Evolutionary conservation across 352 stramenopile species (phyloP).

Genomic region (Globisporangium sylvaticum): DNA sequence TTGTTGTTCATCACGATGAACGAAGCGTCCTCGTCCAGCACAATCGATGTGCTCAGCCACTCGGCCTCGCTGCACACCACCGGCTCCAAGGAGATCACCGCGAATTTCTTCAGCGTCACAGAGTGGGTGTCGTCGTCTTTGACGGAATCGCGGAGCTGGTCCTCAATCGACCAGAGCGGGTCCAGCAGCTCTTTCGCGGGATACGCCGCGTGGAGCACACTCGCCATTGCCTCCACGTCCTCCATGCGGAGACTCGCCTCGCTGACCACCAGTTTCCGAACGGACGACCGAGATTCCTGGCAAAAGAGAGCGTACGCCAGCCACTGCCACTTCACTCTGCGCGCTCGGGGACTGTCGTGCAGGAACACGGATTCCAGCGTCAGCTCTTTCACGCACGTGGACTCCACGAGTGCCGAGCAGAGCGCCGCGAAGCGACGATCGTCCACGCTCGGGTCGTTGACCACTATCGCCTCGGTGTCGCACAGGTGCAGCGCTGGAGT

Average conservation of each 20-base stretch:
- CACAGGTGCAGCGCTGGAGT: no score
- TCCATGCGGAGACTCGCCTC: constrained; percentile 7
- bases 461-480: constrained; percentile 6
- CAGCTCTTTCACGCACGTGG: constrained; percentile 12
- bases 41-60: constrained; percentile 25
- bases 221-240: constrained; percentile 25
- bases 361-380: constrained; percentile 13
- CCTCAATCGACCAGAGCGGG: constrained; percentile 27
- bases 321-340: constrained; percentile 15
- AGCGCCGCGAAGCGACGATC: constrained; percentile 15
- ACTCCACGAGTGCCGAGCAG: constrained; percentile 8
- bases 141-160: constrained; percentile 12
- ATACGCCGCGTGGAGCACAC: constrained; percentile 16
- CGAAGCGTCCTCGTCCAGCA: constrained; percentile 22
- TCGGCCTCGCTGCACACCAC: constrained; percentile 26
- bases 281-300: constrained; percentile 11
- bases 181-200: constrained; percentile 29
- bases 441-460: constrained; percentile 15
- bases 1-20: constrained; percentile 28
- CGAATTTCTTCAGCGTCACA: constrained; percentile 8
- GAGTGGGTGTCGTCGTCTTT: constrained; percentile 6
- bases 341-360: constrained; percentile 7
- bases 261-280: constrained; percentile 10
- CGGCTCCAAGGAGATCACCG: constrained; percentile 29
- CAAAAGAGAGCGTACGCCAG: constrained; percentile 16